Evolutionary conservation across 2,329 filamentous ascomycete genomes (phyloP), one percentile per base, ranked within the genome.

Genomic region (Fusarium lateritium): DNA sequence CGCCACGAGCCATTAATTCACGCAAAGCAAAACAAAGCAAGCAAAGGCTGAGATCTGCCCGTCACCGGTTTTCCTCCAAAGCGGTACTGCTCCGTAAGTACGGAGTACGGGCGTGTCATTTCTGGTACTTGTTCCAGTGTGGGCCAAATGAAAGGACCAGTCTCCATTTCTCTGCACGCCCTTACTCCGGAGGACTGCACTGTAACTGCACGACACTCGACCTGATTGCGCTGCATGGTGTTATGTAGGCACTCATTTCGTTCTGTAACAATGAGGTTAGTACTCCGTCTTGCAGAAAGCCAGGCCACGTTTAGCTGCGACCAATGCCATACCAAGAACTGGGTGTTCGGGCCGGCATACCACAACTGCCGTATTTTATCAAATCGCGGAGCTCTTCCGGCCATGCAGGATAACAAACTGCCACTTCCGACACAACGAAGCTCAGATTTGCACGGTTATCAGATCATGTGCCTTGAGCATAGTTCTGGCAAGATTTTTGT

Each of bases 281-380:
- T 60, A 21, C 45, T 57, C 44, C 40, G 40, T 51, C 9, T 47
- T 39, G 43, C 43, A 46, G 26, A 26, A 38, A 39, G 28, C 36
- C 9, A 10, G 22, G 28, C 44, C 45, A 31, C 54, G 38, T 39
- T 50, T 26, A 52, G 21, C 31, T 33, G 38, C 22, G 22, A 57
- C 38, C 45, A 36, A 19, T 34, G 17, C 24, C 31, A 45, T 26
- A 55, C 34, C n/a, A 38, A 31, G 19, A 19, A 46, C 39, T 66
- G 55, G 26, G 26, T 42, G n/a, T 44, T 39, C 50, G 45, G 47
- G 42, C 62, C 47, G 65, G 34, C 38, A 45, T 31, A 46, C 45
- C 42, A 56, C 36, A 65, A 51, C 46, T 65, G 60, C 54, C 54
- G 42, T 56, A 47, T 36, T 55, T 45, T 26, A 58, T 40, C 60